Percentiles rank a stretch among this genome's conserved stretches.
These are phyloP conservation scores for Verticillium longisporum DNA, from an alignment of 2,329 filamentous ascomycete genomes.

Conservation along the genomic window DNA sequence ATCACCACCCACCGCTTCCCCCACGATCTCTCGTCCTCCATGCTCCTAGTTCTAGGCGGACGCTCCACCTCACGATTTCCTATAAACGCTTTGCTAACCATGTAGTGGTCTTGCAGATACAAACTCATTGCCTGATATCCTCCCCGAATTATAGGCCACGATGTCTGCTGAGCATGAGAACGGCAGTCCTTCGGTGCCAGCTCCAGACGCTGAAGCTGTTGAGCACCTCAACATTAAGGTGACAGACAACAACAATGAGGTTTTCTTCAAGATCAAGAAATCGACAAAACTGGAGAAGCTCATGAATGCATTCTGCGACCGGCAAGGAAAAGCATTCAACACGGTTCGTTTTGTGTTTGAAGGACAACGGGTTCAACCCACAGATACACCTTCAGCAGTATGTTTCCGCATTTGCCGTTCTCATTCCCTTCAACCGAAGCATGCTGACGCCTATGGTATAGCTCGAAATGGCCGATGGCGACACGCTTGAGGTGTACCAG, in stretches of 20 bases:
- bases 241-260: constrained; percentile 98
- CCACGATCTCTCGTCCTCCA: background rate
- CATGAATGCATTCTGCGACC: constrained; percentile 96
- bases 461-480: constrained; percentile 96
- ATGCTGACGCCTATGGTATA: constrained; percentile 30
- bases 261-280: constrained; percentile 99
- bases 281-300: constrained; percentile 94
- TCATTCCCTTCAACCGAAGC: background rate
- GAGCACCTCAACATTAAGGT: constrained; percentile 99
- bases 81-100: background rate
- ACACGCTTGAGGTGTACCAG: constrained; percentile 94
- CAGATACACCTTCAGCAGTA: constrained; percentile 88
- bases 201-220: constrained; percentile 29
- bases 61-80: background rate
- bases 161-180: constrained; percentile 49
- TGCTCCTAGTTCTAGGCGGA: background rate
- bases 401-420: constrained; percentile 29
- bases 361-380: constrained; percentile 82
- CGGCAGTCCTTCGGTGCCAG: constrained; percentile 32
- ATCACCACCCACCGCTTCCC: too few species aligned
- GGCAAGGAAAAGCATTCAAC: constrained; percentile 78
- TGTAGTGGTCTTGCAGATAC: background rate
- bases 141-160: constrained; percentile 6
- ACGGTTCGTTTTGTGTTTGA: constrained; percentile 95
- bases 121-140: background rate